Evolutionary conservation across 768 basidiomycete species (phyloP), one percentile per base, ranked within the genome.

Genomic region (Mrakia blollopis): DNA sequence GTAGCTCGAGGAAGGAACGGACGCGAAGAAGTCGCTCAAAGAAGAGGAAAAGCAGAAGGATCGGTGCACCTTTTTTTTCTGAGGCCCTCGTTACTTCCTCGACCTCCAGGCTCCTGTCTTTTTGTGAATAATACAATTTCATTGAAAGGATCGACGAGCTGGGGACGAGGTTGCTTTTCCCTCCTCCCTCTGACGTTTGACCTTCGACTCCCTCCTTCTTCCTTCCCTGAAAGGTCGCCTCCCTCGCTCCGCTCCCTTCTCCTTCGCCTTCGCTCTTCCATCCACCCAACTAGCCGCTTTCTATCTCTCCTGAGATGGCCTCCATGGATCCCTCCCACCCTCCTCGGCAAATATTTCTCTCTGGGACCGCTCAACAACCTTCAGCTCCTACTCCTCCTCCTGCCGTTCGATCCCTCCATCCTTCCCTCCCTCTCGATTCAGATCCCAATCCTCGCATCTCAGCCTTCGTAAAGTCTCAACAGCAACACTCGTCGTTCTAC

Each of bases 391-490:
- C 47, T 50, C 47, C 47, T 50, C 47, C 57, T 28, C 57, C 57
- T 14, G 11, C 18, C 52, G 52, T n/a, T 10, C 57, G 57, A 11
- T 57, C 57, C 57, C 57, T 68, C 37, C 65, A 39, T 39, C 65
- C 65, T 68, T n/a, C 65, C 25, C 35, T 39, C 14, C 35, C 35
- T 41, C 65, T 39, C 25, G 23, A 35, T 23, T 39, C 65, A 21
- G 25, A 35, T 44, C 41, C 39, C 16, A 21, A 28, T 47, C 73
- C 73, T 44, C 75, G 69, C 5, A 67, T 76, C 1, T 25, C 69
- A 2, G 68, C 68, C 7, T 76, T 76, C 44, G 69, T 76, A 21
- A n/a, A 21, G 9, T 60, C 75, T 37, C 75, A 76, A 57, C 35
- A 39, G 41, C 28, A 67, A 37, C 65, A 76, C 60, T 68, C 70